Percentiles rank a stretch among this genome's conserved stretches.
Conservation (phyloP, 345 rosid species). For the Citrus trifoliata region DNA sequence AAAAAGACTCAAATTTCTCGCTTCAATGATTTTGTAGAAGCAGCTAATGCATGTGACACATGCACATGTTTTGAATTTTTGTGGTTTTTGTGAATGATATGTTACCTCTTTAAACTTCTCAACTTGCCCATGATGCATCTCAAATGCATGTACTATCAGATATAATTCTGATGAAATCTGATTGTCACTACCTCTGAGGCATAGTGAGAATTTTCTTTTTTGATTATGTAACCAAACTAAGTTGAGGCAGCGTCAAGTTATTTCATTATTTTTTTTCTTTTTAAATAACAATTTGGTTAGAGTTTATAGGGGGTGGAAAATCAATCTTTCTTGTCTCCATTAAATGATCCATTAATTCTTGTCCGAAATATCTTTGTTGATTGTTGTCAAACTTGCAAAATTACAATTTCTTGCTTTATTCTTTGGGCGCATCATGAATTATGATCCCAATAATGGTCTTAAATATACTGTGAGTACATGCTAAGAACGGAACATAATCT, state of each 20-base stretch:
- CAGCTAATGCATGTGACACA: too few relatives aligned
- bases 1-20: too few relatives aligned
- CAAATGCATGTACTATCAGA: slow-evolving; percentile 28
- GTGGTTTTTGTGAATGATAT: too few relatives aligned
- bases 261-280: too few relatives aligned
- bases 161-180: slow-evolving; percentile 19
- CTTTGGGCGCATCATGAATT: neutral
- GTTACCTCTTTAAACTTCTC: neutral
- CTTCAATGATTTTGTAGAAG: too few relatives aligned
- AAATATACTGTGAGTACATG: neutral
- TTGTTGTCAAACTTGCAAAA: neutral
- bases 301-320: neutral
- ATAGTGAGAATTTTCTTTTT: neutral
- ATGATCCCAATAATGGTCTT: neutral
- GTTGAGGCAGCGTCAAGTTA: neutral
- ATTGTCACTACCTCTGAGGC: slow-evolving; percentile 48
- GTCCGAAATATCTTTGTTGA: neutral
- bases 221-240: neutral
- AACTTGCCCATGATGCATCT: slow-evolving; percentile 19
- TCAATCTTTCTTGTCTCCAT: neutral
- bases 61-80: too few relatives aligned
- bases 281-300: too few relatives aligned
- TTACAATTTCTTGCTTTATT: neutral
- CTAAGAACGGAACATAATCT: neutral
- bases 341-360: too few relatives aligned